Evolutionary conservation across 2,329 filamentous ascomycete species (phyloP), one percentile per base, ranked within the genome.

Genomic region (Talaromyces sp.): DNA sequence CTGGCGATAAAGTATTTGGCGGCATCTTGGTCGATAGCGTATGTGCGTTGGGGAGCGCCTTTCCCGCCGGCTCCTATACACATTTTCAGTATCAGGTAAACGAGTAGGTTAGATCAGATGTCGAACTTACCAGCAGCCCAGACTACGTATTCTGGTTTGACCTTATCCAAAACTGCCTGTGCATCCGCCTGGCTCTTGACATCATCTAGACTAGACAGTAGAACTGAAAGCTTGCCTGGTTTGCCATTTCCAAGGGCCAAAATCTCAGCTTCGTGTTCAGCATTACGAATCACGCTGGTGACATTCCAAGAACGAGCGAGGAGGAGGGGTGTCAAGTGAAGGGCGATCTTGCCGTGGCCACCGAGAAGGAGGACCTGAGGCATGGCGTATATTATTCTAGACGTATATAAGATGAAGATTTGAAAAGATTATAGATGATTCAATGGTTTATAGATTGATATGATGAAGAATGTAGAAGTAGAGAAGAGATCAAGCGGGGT

Each of bases 311-410:
- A 86, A 69, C 88, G 87, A 60, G 87, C 83, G 49, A 95, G 86
- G 7, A 96, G 87, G 66, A 93, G 84, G 1, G 90, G 90, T 8
- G 91, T 95, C 45, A 95, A 84, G 51, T 89, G 80, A 66, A 91
- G 86, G 69, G 91, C 86, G 67, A 95, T 79, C 75, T 93, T 92
- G 79, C 92, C 92, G 80, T 93, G 91, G 72, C 91, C 92, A 72
- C 91, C 91, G 68, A 95, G 86, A 69, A 95, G 79, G 67, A 93
- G 87, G 66, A 93, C 86, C 82, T 76, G 81, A 69, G 53, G 70
- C 58, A 60, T 65, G 25, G 1, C 29, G 19, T 49, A 51, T 59
- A 31, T 51, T 29, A 11, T n/a, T 8, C n/a, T 13, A 25, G 47
- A 4, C 3, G 25, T 51, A 47, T 47, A 47, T 11, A 5, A 49